Evolutionary conservation across 495 filamentous ascomycete genomes (phyloP).

Genomic region (Schizothecium vesticola): DNA sequence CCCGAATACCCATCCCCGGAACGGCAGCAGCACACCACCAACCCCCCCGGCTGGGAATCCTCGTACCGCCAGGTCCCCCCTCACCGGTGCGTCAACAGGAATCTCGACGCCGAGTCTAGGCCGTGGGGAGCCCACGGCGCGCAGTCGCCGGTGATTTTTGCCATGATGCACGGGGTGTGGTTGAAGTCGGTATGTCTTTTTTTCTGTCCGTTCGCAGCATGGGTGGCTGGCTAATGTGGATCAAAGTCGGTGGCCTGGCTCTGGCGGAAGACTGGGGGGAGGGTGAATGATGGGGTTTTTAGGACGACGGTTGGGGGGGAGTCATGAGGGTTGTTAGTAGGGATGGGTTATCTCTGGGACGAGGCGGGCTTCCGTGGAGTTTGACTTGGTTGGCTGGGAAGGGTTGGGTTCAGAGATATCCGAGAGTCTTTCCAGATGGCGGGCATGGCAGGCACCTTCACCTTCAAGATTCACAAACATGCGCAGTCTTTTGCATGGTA

Average conservation of each 20-base stretch:
- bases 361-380: not conserved
- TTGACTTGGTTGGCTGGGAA: not conserved
- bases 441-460: too few species aligned
- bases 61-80: constrained; percentile 46
- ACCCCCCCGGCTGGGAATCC: constrained; percentile 39
- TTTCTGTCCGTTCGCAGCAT: not conserved
- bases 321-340: constrained; percentile 28
- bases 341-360: not conserved
- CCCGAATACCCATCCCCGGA: not conserved
- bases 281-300: constrained; percentile 39
- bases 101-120: constrained; percentile 38
- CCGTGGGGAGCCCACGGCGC: constrained; percentile 37
- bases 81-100: constrained; percentile 44
- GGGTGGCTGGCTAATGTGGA: not conserved
- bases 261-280: constrained; percentile 37
- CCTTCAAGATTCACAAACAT: not conserved
- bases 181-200: constrained; percentile 45
- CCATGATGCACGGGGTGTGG: constrained; percentile 50
- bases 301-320: constrained; percentile 48
- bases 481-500: not conserved
- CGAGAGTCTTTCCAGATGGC: too few species aligned
- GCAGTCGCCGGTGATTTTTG: constrained; percentile 43
- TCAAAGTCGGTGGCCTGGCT: constrained; percentile 15
- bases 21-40: constrained; percentile 17
- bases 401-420: not conserved